A percentile compares a stretch with the other conserved stretches of the same genome.
phyloP scores from a whole-genome alignment of 805 yeast species.

The Ogataea pignaliae region DNA sequence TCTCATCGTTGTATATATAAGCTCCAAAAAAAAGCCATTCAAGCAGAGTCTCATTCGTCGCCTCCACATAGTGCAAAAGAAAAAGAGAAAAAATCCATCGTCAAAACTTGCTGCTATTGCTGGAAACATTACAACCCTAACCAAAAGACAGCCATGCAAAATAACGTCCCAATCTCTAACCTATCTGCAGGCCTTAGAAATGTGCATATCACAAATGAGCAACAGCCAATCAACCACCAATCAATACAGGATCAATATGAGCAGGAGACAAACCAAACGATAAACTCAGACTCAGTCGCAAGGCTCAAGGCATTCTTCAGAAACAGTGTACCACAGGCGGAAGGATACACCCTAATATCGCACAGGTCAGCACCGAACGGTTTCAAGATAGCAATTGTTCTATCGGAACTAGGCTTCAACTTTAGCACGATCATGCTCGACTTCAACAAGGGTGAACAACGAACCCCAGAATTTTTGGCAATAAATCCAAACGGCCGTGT shows the following conservation, averaged over 20 bases:
- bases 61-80: no score
- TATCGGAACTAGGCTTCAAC: conserved; percentile 74
- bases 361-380: conserved; percentile 92
- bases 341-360: conserved; percentile 82
- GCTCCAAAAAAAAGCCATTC: no score
- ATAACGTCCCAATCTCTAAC: conserved; percentile 31
- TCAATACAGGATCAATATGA: conserved; percentile 40
- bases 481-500: conserved; percentile 95
- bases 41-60: no score
- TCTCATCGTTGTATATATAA: no score
- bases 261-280: conserved; percentile 39
- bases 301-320: conserved; percentile 69
- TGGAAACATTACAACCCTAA: no score
- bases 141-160: background rate
- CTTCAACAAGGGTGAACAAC: conserved; percentile 83
- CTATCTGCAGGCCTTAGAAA: conserved; percentile 36
- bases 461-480: conserved; percentile 91
- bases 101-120: no score
- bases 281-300: conserved; percentile 42
- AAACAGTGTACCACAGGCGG: conserved; percentile 55
- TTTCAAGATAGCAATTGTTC: conserved; percentile 87
- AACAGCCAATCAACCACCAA: conserved; percentile 27
- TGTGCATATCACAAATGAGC: conserved; percentile 27
- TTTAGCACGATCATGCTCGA: conserved; percentile 83
- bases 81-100: no score